Base-by-base conservation (phyloP, 371 early-diverging fungal species). In the Syncephalis plumigaleata region DNA sequence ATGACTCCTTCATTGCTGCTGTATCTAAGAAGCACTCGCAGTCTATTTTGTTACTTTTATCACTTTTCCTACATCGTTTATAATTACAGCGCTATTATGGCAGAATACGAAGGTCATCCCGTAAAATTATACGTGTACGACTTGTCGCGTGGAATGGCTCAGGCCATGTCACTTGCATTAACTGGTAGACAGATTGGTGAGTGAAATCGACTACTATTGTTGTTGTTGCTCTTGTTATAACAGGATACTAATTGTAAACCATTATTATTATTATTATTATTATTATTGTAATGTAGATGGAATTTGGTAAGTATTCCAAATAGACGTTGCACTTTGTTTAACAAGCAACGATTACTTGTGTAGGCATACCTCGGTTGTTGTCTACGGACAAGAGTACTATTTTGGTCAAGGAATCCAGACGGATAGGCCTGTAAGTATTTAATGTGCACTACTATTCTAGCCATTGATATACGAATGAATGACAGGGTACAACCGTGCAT, bases 341-440 rank as follows among this genome's bases (percentile, higher is more conserved):
- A 44, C 45, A 5, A 18, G 24, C 24, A 23, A n/a, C 17, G 3
- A 8, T 16, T 7, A 8, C 17, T 9, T 21, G 8, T 46, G 16
- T 43, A 66, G 65, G 76, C 97, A 95, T 60, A 95, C 94, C 0
- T 76, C 90, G 0, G 81, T 95, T 3, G 89, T 91, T 22, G 75
- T 87, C 24, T 89, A 69, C 59, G 90, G 82, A 2, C 66, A 60
- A 37, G 98, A 98, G 54, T 82, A 78, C 57, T 91, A 64, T 60
- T 95, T 77, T 56, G 87, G 87, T 15, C 77, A 78, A 54, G 88
- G 90, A 7, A 77, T 83, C 42, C 60, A 67, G 55, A 50, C 48
- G 2, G 53, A 71, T 1, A 27, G 44, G n/a, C 83, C 83, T 13
- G 75, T 49, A 43, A 18, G 17, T 26, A 26, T 23, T 37, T 9